Evolutionary conservation across 352 stramenopile genomes (phyloP), one percentile per base, ranked within the genome.

Genomic region (Thraustotheca clavata): DNA sequence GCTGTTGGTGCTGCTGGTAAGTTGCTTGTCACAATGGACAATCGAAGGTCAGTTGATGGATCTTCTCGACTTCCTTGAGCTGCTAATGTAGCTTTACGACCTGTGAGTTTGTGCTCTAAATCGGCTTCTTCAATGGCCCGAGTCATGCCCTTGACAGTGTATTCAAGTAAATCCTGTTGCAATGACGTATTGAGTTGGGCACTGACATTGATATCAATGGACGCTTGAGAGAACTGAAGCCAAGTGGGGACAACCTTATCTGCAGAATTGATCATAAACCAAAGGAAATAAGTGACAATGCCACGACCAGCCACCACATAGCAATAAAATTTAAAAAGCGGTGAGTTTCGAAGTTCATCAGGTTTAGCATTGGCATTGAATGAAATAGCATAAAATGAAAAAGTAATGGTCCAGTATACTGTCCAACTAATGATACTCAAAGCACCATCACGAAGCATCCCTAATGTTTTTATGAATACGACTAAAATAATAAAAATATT

Each of bases 111-210:
- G 31, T 88, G 68, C 24, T 89, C 82, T 12, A 87, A 80, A 39
- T 91, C 83, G 3, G 80, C 76, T 20, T 82, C 67, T 26, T 89
- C 73, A 32, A 95, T 73, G 4, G 87, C 80, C 11, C 76, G 73
- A 24, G 78, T 88, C 81, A 96, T 95, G 9, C 87, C 84, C 31
- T 89, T 79, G 35, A 92, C 92, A n/a, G 87, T 95, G 61, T 91
- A 95, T 55, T 91, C 91, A 46, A 96, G 88, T 26, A 96, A 76
- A 49, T 96, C 87, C 22, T 86, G 78, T 67, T 92, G 83, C 7
- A 96, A 71, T 50, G 86, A 82, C 16, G 76, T 88, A 66, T 96
- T 96, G 46, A 96, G 73, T 63, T 96, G 87, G 3, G 86, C 83
- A 27, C 79, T 89, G 38, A 89, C 88, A 59, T 91, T 85, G 35